Evolutionary conservation across 495 filamentous ascomycete species (phyloP).

Genomic region (Penicilliopsis zonata): DNA sequence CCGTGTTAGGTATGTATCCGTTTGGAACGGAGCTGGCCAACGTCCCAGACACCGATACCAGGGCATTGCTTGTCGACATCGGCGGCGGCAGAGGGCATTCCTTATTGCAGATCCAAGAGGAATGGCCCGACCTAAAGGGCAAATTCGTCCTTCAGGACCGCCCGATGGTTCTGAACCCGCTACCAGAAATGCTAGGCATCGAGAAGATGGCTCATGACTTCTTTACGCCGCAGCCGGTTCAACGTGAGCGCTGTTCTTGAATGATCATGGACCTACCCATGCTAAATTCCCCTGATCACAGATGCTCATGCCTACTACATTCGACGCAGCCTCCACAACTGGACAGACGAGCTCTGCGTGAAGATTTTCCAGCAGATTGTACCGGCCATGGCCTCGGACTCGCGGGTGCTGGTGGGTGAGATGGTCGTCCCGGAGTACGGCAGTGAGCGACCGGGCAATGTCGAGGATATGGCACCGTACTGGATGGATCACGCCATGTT

Average conservation of each 20-base stretch:
- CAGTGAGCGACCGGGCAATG: slow-evolving; percentile 3
- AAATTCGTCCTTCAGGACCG: slow-evolving; percentile 3
- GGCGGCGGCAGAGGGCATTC: slow-evolving; percentile 1
- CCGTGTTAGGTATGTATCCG: slow-evolving; percentile 13
- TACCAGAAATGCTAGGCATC: not conserved
- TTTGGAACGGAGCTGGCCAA: slow-evolving; percentile 59
- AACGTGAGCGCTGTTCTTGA: no score
- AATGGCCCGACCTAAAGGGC: slow-evolving; percentile 1
- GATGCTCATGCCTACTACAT: slow-evolving; percentile 32
- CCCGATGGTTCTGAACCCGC: slow-evolving; percentile 1
- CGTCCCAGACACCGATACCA: slow-evolving; percentile 38
- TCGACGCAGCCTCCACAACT: slow-evolving; percentile 32
- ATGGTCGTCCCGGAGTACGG: slow-evolving; percentile 24
- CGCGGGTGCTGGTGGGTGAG: slow-evolving; percentile 32
- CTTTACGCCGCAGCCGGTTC: slow-evolving; percentile 1
- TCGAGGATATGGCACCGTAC: slow-evolving; percentile 7
- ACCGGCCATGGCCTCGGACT: slow-evolving; percentile 21
- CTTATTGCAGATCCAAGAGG: not conserved
- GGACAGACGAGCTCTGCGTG: slow-evolving; percentile 20
- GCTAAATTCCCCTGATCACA: slow-evolving; percentile 3
- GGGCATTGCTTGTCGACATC: slow-evolving; percentile 2
- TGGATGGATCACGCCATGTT: slow-evolving; percentile 9
- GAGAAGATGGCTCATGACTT: slow-evolving; percentile 2
- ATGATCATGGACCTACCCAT: no score
- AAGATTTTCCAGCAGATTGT: slow-evolving; percentile 23